Evolutionary conservation across 176 grass and related monocot species (phyloP), one percentile per base, ranked within the genome.

Genomic region (Eremochloa ophiuroides): DNA sequence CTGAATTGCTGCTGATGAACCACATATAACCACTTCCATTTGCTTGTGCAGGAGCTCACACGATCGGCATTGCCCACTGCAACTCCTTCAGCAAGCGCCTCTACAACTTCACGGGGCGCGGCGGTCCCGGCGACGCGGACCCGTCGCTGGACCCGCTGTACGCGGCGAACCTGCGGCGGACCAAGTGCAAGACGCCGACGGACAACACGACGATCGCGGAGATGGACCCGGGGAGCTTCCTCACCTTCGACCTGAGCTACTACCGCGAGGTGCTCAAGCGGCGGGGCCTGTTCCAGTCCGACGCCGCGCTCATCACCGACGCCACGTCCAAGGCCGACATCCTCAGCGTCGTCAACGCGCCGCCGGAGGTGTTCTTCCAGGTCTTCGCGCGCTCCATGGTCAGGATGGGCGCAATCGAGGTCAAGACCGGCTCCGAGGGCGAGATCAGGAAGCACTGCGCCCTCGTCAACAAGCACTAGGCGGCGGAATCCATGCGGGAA

Each of bases 141-240:
- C 96, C 91, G 40, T 85, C 91, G 8, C 73, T 99, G 39, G 91
- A 99, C 58, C 4, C 34, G 20, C 14, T 8, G 28, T 95, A 99
- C 47, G 96, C 96, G 2, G 73, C 37, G 20, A 93, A 91, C 85
- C 75, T 98, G 0, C 88, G 90, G 22, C 81, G 81, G 76, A 79
- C 66, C 77, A 94, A 86, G 71, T 93, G 96, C 87, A 60, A 16
- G 62, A 66, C 48, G 3, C 28, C 82, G 11, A 48, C 59, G 10
- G 93, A 95, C 82, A 90, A 99, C 55, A 87, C 84, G 8, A 91
- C 93, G 5, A 59, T 99, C 40, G 87, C 86, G 8, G 93, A 99
- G 84, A 99, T 99, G 96, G 96, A 99, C 79, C 93, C 93, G 0
- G 88, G 93, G 8, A 99, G 96, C 80, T 93, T 93, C 82, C 62